Conservation (phyloP, 2,329 filamentous ascomycete genomes). For the Truncatella angustata region DNA sequence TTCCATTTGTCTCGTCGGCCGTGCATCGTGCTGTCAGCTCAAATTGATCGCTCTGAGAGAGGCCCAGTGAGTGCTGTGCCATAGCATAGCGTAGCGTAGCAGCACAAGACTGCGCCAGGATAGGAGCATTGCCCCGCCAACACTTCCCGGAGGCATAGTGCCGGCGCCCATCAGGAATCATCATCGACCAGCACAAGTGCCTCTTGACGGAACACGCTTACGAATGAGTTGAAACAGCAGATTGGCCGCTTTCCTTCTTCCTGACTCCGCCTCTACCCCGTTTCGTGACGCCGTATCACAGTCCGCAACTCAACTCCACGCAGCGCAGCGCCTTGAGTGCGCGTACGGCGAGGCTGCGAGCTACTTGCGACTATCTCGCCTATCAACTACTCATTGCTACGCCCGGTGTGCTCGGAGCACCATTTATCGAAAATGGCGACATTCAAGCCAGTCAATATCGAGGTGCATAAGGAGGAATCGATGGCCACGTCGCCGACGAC, state of each 20-base stretch:
- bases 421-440: slow-evolving; percentile 48
- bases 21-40: neutral
- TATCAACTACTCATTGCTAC: no score
- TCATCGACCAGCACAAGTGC: neutral
- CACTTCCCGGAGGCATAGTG: slow-evolving; percentile 5
- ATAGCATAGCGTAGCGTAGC: no score
- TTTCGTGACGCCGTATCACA: slow-evolving; percentile 15
- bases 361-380: slow-evolving; percentile 3
- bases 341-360: neutral
- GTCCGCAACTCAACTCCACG: slow-evolving; percentile 11
- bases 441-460: slow-evolving; percentile 46
- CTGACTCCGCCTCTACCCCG: slow-evolving; percentile 11
- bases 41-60: no score
- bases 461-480: slow-evolving; percentile 25
- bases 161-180: slow-evolving; percentile 7
- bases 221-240: slow-evolving; percentile 25
- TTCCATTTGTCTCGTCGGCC: neutral
- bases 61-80: no score
- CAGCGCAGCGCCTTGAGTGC: no score
- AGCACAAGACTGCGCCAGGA: no score
- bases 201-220: slow-evolving; percentile 15
- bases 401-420: no score
- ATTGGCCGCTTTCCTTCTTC: slow-evolving; percentile 14
- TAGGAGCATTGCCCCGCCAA: neutral
- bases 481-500: slow-evolving; percentile 26